phyloP scores from a whole-genome alignment of 1,284 basidiomycete species.

The Microbotryum lychnidis-dioicae region DNA sequence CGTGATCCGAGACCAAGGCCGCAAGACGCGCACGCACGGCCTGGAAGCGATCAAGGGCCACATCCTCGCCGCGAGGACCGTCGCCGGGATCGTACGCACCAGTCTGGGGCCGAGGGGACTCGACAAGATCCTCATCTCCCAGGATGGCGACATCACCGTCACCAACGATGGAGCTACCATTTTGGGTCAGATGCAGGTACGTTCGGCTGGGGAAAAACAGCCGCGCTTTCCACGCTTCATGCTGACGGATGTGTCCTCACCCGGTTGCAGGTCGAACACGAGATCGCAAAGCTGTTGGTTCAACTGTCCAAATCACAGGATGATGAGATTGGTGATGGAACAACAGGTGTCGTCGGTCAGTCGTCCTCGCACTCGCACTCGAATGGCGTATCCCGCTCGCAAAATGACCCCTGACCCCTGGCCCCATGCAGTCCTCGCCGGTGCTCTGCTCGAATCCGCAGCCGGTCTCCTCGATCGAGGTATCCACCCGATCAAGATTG shows the following conservation, averaged over 20 bases:
- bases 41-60: conserved; percentile 96
- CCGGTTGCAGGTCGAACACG: conserved; percentile 73
- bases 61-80: conserved; percentile 85
- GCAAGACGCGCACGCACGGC: conserved; percentile 89
- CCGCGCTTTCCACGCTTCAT: background rate
- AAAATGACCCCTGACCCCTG: background rate
- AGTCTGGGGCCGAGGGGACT: conserved; percentile 91
- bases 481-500: conserved; percentile 96
- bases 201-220: background rate
- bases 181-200: conserved; percentile 69
- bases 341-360: conserved; percentile 95
- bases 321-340: conserved; percentile 98
- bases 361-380: conserved; percentile 34
- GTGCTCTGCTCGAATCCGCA: conserved; percentile 83
- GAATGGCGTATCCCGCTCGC: background rate
- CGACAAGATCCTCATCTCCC: conserved; percentile 89
- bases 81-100: conserved; percentile 90
- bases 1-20: conserved; percentile 79
- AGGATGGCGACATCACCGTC: conserved; percentile 94
- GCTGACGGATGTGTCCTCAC: background rate
- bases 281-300: conserved; percentile 94
- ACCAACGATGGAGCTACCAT: conserved; percentile 99
- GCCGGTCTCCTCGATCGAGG: conserved; percentile 84
- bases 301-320: conserved; percentile 96
- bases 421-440: conserved; percentile 70